Evolutionary conservation across 1,284 basidiomycete genomes (phyloP), one percentile per base, ranked within the genome.

Genomic region (Ustanciosporium gigantosporum): DNA sequence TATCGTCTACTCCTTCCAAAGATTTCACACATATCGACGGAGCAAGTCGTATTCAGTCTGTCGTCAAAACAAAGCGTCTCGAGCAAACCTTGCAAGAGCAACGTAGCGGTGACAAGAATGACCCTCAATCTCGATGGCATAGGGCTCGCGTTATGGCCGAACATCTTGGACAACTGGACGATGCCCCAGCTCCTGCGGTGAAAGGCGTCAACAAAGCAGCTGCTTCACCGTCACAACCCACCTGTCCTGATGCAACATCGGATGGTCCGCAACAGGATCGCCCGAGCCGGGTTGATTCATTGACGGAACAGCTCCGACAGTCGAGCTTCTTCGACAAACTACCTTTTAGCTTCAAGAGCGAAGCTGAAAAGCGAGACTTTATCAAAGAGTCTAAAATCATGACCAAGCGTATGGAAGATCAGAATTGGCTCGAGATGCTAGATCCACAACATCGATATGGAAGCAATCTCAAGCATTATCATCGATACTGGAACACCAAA

Each of bases 401-500:
- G 31, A 64, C 60, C 20, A 64, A 64, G 25, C 53, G 53, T 11
- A 43, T 64, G 49, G 60, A 64, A 19, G 60, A 57, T 35, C 60
- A 64, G 25, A 64, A 64, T 27, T 64, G 53, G 53, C 58, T 66
- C 35, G 64, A 66, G 36, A 57, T 66, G 59, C 52, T 66, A 8
- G 59, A 66, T 35, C 53, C 53, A 2, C 57, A 61, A 24, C 57
- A 68, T 31, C 57, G 66, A 17, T 69, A 69, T 23, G 66, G 66
- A 11, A 61, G 62, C 44, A 69, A 69, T 25, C 62, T 69, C 21
- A 69, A 69, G 29, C 50, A 62, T 40, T 69, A 69, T 24, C 66
- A 69, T 31, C 37, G 48, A 0, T 51, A 58, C 36, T 69, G 66
- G 66, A 49, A 47, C 14, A 22, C 35, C 15, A 55, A 51, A n/a